phyloP scores from a whole-genome alignment of 192 early-diverging fungal genomes.

The Coemansia sp. region DNA sequence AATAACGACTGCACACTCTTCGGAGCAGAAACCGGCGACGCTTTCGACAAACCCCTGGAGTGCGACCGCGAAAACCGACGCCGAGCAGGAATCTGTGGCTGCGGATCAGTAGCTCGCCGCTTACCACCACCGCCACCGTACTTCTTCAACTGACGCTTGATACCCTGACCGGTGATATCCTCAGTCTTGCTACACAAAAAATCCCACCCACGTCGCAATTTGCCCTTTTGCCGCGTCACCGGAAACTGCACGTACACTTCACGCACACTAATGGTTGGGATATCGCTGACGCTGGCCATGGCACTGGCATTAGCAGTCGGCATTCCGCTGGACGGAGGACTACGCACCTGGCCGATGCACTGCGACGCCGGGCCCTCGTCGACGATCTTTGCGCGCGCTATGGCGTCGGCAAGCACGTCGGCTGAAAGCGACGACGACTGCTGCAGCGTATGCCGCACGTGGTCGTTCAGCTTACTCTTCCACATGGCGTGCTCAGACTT shows the following conservation, averaged over 20 bases:
- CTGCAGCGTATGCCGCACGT: slow-evolving; percentile 35
- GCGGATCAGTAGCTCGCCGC: slow-evolving; percentile 41
- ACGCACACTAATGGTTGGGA: slow-evolving; percentile 51
- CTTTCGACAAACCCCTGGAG: background rate
- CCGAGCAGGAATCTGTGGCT: slow-evolving; percentile 3
- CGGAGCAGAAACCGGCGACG: background rate
- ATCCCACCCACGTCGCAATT: slow-evolving; percentile 52
- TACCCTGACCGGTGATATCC: slow-evolving; percentile 45
- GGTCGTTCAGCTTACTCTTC: slow-evolving; percentile 40
- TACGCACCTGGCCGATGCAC: slow-evolving; percentile 28
- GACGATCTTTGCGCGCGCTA: slow-evolving; percentile 40
- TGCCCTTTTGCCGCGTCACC: slow-evolving; percentile 34
- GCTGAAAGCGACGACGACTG: slow-evolving; percentile 38
- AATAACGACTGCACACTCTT: background rate
- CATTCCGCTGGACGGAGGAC: slow-evolving; percentile 30
- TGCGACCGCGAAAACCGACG: slow-evolving; percentile 17
- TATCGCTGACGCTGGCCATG: slow-evolving; percentile 28
- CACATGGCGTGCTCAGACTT: slow-evolving; percentile 40
- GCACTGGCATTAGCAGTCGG: slow-evolving; percentile 15
- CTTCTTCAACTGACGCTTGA: slow-evolving; percentile 51
- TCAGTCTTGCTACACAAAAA: slow-evolving; percentile 55
- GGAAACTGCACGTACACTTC: slow-evolving; percentile 53
- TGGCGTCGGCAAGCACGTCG: slow-evolving; percentile 42
- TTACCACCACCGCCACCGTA: slow-evolving; percentile 52
- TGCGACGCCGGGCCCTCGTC: slow-evolving; percentile 22